Evolutionary conservation across 805 yeast species (phyloP), one percentile per base, ranked within the genome.

Genomic region (Saccharomycopsis oosterbeekiorum): DNA sequence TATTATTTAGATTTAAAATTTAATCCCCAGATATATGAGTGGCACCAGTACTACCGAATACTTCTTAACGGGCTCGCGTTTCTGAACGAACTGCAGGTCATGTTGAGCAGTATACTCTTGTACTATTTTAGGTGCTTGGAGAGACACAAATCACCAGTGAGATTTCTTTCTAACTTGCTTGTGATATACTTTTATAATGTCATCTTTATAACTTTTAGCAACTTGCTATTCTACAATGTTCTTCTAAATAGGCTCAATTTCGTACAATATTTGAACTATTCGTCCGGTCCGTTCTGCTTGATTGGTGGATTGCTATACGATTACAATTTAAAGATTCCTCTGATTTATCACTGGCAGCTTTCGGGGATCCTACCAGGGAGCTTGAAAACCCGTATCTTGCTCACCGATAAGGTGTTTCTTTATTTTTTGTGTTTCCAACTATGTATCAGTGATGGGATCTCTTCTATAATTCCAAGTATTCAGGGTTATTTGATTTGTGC

Each of bases 61-160:
- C 21, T 58, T 10, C 50, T 54, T 4, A 62, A 67, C 36, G 60
- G 58, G n/a, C 24, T 55, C 1, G 8, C 41, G 26, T 51, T 53
- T 40, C 37, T 17, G 42, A 62, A 51, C 57, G 66, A 54, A 57
- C 55, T 75, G 8, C 74, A 75, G 61, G 70, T 74, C 8, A 61
- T 74, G 15, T 64, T 73, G 56, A 68, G 72, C n/a, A 57, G 71
- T 34, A 62, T 75, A 47, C 56, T 73, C 14, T 36, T 73, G 9
- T 74, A 74, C 65, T 69, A 73, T 56, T 63, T 72, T n/a, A 66
- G 76, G 8, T 70, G 70, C 17, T 60, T 74, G n/a, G 77, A 74
- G 59, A 68, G 77, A 51, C 53, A 71, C 56, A 57, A 72, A 11
- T 76, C 76, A 8, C 68, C 75, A 24, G 66, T 70, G 17, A 70